Conservation (phyloP, 1,139 yeast species). For the Geotrichum europaeum region DNA sequence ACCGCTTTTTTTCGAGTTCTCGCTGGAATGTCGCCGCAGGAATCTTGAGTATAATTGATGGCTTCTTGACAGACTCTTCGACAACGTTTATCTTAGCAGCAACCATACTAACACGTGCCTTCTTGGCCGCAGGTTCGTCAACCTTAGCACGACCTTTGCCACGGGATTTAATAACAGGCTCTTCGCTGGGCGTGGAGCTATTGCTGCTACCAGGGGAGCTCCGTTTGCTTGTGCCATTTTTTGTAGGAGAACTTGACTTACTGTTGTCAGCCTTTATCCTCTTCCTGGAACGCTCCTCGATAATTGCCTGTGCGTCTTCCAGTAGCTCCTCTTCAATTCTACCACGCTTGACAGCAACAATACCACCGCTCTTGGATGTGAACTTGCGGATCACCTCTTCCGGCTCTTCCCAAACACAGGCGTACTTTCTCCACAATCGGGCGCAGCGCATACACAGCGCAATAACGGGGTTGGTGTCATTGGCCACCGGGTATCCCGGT, state of each 20-base stretch:
- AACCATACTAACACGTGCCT: neutral
- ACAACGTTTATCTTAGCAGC: neutral
- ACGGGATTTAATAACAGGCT: neutral
- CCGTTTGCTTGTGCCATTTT: neutral
- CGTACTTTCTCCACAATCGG: constrained; percentile 84
- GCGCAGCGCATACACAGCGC: constrained; percentile 88
- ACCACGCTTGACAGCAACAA: constrained; percentile 37
- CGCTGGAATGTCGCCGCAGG: neutral
- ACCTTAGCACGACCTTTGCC: neutral
- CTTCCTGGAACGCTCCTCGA: constrained; percentile 40
- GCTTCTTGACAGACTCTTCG: neutral
- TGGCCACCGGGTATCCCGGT: constrained; percentile 53
- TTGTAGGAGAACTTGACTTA: neutral
- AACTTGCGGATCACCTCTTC: constrained; percentile 52
- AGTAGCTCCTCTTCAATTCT: constrained; percentile 66
- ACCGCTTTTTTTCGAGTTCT: neutral
- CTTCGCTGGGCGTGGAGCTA: neutral
- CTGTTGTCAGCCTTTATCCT: constrained; percentile 20
- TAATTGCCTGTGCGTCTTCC: constrained; percentile 56
- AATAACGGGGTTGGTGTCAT: constrained; percentile 32
- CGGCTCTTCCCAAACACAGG: constrained; percentile 84
- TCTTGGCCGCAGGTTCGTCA: neutral
- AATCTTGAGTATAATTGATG: neutral
- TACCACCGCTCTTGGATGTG: neutral
- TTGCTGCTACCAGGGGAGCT: neutral